phyloP scores from a whole-genome alignment of 2,329 filamentous ascomycete genomes.

The Trichoderma asperellum region DNA sequence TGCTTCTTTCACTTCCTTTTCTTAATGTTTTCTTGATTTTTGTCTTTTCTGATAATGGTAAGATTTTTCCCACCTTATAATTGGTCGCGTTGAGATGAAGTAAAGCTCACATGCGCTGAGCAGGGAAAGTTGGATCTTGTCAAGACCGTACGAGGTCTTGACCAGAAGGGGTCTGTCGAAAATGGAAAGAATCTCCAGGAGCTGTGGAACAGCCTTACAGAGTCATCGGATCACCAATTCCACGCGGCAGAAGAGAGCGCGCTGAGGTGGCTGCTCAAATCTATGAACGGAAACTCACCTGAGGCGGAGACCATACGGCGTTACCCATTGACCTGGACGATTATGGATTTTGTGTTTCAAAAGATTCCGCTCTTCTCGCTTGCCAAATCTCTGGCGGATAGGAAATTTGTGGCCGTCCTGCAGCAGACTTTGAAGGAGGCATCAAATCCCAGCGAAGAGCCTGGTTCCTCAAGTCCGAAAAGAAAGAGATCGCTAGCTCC shows the following conservation, averaged over 20 bases:
- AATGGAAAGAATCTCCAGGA: slow-evolving; percentile 52
- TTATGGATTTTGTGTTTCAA: slow-evolving; percentile 63
- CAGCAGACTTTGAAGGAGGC: slow-evolving; percentile 67
- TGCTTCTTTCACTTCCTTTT: slow-evolving; percentile 15
- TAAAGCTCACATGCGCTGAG: slow-evolving; percentile 28
- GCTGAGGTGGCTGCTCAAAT: slow-evolving; percentile 66
- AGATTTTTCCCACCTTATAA: background rate
- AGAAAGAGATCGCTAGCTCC: slow-evolving; percentile 50
- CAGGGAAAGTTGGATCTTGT: slow-evolving; percentile 50
- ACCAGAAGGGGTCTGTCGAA: slow-evolving; percentile 53
- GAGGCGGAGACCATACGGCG: slow-evolving; percentile 58
- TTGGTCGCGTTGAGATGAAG: slow-evolving; percentile 9
- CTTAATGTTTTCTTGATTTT: background rate
- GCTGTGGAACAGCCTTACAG: slow-evolving; percentile 55
- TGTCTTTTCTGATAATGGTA: slow-evolving; percentile 18
- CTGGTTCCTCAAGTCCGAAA: slow-evolving; percentile 41
- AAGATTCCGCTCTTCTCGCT: slow-evolving; percentile 71
- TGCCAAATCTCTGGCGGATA: slow-evolving; percentile 71
- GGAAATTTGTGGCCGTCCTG: slow-evolving; percentile 68
- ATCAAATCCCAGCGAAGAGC: slow-evolving; percentile 39
- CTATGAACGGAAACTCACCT: slow-evolving; percentile 55
- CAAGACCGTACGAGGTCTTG: slow-evolving; percentile 58
- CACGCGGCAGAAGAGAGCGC: slow-evolving; percentile 61
- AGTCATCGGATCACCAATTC: slow-evolving; percentile 48
- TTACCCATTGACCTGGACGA: slow-evolving; percentile 62